Conservation (phyloP, 495 filamentous ascomycete genomes). For the Podospora pseudoanserina region DNA sequence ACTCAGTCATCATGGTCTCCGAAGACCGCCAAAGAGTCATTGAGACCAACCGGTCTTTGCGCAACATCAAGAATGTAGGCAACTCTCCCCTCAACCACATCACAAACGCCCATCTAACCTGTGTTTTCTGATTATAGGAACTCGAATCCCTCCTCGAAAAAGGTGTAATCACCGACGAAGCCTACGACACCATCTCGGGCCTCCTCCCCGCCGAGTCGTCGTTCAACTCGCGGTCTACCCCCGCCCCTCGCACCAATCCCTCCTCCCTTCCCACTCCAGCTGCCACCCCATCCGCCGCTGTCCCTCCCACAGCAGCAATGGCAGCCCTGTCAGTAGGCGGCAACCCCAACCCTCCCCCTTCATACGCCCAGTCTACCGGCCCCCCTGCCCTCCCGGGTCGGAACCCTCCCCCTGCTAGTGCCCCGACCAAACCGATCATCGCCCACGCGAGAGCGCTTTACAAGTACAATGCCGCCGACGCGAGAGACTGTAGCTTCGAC, state of each 20-base stretch:
- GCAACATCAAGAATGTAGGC: conserved; percentile 77
- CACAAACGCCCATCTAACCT: neutral
- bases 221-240: conserved; percentile 46
- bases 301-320: conserved; percentile 39
- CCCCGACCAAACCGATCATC: conserved; percentile 56
- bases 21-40: conserved; percentile 47
- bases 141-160: conserved; percentile 85
- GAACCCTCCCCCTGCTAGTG: conserved; percentile 38
- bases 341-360: conserved; percentile 35
- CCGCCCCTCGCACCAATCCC: conserved; percentile 28
- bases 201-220: conserved; percentile 68
- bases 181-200: conserved; percentile 65
- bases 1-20: conserved; percentile 35
- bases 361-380: conserved; percentile 49
- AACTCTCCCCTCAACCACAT: neutral
- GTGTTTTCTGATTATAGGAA: conserved; percentile 54
- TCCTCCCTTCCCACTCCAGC: conserved; percentile 27
- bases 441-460: conserved; percentile 77
- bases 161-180: conserved; percentile 64
- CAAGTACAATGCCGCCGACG: conserved; percentile 71
- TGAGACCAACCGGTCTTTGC: conserved; percentile 75
- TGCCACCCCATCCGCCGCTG: conserved; percentile 32
- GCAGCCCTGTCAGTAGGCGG: conserved; percentile 46
- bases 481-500: conserved; percentile 72
- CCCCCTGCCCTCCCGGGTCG: conserved; percentile 54